Base-by-base conservation (phyloP, 148 eudicot species). In the Cornus controversa region DNA sequence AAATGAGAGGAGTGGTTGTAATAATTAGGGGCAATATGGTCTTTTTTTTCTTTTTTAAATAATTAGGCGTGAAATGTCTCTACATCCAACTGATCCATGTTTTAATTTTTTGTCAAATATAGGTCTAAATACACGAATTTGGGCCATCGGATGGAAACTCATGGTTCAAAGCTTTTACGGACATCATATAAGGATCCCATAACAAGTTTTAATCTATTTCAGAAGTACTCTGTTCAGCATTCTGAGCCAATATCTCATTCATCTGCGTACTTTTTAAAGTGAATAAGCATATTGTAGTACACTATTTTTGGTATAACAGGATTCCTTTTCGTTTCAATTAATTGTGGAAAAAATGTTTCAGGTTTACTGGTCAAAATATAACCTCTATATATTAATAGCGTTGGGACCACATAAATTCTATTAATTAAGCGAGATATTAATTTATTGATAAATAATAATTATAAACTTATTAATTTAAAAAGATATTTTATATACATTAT, bases 311-410 rank as follows among this genome's bases (percentile, higher is more conserved):
- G 64, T 50, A 10, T 50, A 50, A 50, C 18, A 2, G 18, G 16
- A 50, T 15, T 50, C 15, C 18, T 34, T 63, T 29, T 18, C 45
- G 22, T 71, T 18, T 29, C 22, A 14, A 31, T 64, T 79, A 68
- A 74, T 18, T 16, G 40, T 73, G 76, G 3, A 2, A 72, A 73
- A 47, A 16, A 63, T 77, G 83, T 40, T 69, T 69, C 91, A 96
- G 99, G 87, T 93, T 28, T 96, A 89, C 77, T 93, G 96, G 98
- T 82, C 91, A 25, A 58, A n/a, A n/a, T n/a, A n/a, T n/a, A n/a
- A n/a, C n/a, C n/a, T n/a, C n/a, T n/a, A n/a, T n/a, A n/a, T n/a
- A n/a, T n/a, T n/a, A n/a, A n/a, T n/a, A n/a, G n/a, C n/a, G n/a
- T n/a, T n/a, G n/a, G n/a, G n/a, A n/a, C n/a, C n/a, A n/a, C n/a